These are phyloP conservation scores for Lachancea meyersii DNA, from an alignment of 805 yeast genomes.

Conservation along the genomic window DNA sequence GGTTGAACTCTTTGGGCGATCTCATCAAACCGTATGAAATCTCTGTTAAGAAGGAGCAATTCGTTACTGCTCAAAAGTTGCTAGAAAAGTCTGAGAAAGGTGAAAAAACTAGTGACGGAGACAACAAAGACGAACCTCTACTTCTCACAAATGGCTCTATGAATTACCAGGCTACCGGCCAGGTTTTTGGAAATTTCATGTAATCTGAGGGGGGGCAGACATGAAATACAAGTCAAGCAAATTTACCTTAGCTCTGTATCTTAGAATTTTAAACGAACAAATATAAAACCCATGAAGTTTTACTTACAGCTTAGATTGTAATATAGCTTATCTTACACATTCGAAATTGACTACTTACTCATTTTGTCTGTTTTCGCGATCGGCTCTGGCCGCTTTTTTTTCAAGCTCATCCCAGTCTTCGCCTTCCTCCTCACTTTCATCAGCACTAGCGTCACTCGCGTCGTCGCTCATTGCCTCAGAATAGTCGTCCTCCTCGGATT, in stretches of 20 bases:
- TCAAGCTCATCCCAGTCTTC: conserved; percentile 39
- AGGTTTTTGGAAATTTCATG: conserved; percentile 58
- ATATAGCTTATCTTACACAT: too few species aligned
- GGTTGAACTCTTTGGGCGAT: conserved; percentile 82
- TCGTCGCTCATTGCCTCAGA: conserved; percentile 30
- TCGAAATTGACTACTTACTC: not conserved
- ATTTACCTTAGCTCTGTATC: not conserved
- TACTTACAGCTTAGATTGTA: not conserved
- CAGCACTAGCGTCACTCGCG: conserved; percentile 29
- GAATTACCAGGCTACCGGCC: conserved; percentile 66
- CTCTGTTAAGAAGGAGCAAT: conserved; percentile 75
- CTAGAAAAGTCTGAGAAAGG: conserved; percentile 57
- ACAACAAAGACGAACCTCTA: conserved; percentile 59
- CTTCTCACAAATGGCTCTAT: conserved; percentile 79
- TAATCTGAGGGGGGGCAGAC: conserved; percentile 18
- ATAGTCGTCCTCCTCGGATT: conserved; percentile 33
- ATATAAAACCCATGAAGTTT: not conserved
- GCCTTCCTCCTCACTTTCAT: conserved; percentile 33
- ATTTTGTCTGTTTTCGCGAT: conserved; percentile 24
- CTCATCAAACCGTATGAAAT: conserved; percentile 90
- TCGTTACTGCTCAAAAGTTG: conserved; percentile 55
- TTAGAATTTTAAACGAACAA: not conserved
- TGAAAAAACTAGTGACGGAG: conserved; percentile 41
- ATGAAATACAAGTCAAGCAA: not conserved
- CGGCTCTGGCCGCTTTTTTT: conserved; percentile 37